Evolutionary conservation across 2,329 filamentous ascomycete genomes (phyloP), one percentile per base, ranked within the genome.

Genomic region (Plenodomus tracheiphilus): DNA sequence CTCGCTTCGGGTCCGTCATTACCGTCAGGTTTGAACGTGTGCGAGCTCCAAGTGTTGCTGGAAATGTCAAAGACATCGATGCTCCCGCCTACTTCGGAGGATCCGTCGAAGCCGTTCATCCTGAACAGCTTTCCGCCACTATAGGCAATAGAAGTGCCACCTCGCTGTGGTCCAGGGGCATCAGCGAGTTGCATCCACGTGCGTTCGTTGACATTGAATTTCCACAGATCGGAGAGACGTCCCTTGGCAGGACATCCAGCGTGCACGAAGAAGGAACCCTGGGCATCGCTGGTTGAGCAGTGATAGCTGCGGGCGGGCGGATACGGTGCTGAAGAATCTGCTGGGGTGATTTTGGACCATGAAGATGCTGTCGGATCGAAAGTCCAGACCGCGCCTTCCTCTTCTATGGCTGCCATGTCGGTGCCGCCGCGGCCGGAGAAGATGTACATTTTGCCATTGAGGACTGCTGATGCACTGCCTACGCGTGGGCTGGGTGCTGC

Each of bases 71-170:
- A 84, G 2, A 87, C 80, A 64, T 95, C 89, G 11, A 96, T 65
- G 49, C 80, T 79, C 0, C 88, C 89, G 15, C 89, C 89, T 40
- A 89, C 77, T 62, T 92, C 87, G 0, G 65, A 75, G 38, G 79
- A 75, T 0, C 88, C 89, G 68, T 93, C 88, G 60, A 86, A 93
- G 0, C 91, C 91, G 53, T 90, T 89, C 75, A 91, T 92, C 21
- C 90, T 81, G 73, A 87, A 95, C 6, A 96, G 70, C 19, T 84
- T 81, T 19, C 82, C 83, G 45, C 81, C 79, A 38, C 79, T 79
- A 43, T 86, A 80, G 1, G 85, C 83, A 20, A 95, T 83, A 3
- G 84, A 82, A 0, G 87, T 76, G 1, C 88, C 89, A 18, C 85
- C 85, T 40, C 89, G 80, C 0, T 82, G 75, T 7, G 85, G 82